Percentiles rank a stretch among this genome's conserved stretches.
Evolutionary conservation across 2,329 filamentous ascomycete genomes (phyloP).

Genomic region (Alternaria triticimaculans): DNA sequence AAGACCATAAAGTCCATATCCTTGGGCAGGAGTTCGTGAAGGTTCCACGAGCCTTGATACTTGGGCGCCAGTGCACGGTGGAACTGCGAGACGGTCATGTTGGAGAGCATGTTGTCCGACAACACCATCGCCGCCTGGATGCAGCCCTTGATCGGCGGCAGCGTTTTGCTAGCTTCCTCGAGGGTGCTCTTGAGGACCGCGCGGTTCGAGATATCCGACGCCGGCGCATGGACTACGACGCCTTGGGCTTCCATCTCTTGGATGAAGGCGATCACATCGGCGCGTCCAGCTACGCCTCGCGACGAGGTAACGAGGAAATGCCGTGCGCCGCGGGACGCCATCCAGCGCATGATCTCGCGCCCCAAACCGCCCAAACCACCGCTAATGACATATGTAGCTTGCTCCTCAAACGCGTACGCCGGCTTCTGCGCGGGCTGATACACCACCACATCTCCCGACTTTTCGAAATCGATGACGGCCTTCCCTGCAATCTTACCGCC

Average conservation of each 20-base stretch:
- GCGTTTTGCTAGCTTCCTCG: conserved; percentile 6
- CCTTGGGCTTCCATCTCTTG: conserved; percentile 19
- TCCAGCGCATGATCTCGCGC: conserved; percentile 33
- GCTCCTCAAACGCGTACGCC: conserved; percentile 5
- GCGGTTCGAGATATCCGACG: conserved; percentile 25
- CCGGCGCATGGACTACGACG: conserved; percentile 20
- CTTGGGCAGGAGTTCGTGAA: conserved; percentile 21
- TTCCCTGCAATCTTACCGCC: conserved; percentile 49
- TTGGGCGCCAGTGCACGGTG: conserved; percentile 4
- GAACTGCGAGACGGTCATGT: conserved; percentile 5
- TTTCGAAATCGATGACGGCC: conserved; percentile 41
- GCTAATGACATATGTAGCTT: conserved; percentile 33
- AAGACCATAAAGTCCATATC: conserved; percentile 25
- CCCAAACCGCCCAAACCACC: conserved; percentile 40
- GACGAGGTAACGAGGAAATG: conserved; percentile 32
- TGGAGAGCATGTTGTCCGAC: conserved; percentile 9
- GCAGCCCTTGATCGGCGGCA: conserved; percentile 24
- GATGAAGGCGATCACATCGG: conserved; percentile 19
- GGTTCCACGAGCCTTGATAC: conserved; percentile 26
- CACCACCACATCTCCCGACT: conserved; percentile 19
- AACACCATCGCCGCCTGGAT: conserved; percentile 25
- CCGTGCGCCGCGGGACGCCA: conserved; percentile 32
- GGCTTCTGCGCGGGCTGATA: conserved; percentile 4
- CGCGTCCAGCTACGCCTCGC: conserved; percentile 18
- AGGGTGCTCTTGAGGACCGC: conserved; percentile 16